phyloP scores from a whole-genome alignment of 768 basidiomycete species.

The Mycena crocata region DNA sequence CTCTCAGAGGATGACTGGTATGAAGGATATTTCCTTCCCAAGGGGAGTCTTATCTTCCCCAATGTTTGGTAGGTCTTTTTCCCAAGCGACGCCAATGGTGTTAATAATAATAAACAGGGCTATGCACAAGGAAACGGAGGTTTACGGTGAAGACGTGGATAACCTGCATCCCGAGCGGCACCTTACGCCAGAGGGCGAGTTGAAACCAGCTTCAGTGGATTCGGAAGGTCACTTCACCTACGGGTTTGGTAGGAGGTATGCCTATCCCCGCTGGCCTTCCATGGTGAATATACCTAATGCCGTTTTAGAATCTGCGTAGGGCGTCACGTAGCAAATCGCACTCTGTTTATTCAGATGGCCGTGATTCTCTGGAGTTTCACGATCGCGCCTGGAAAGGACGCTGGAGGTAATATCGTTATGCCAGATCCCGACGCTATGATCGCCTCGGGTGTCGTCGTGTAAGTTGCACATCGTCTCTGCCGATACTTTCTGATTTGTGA shows the following conservation, averaged over 20 bases:
- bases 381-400: background rate
- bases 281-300: background rate
- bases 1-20: slow-evolving; percentile 1
- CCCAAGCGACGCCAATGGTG: background rate
- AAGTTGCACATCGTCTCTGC: background rate
- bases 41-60: background rate
- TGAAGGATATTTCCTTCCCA: background rate
- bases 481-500: background rate
- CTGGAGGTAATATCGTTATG: background rate
- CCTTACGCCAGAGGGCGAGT: background rate
- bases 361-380: background rate
- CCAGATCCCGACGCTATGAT: background rate
- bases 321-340: slow-evolving; percentile 1
- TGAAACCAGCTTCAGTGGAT: background rate
- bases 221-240: background rate
- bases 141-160: background rate
- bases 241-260: background rate
- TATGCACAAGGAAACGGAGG: background rate
- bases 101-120: background rate
- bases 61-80: background rate
- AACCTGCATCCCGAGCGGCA: background rate
- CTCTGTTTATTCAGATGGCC: background rate
- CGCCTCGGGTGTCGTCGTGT: background rate
- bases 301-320: background rate
- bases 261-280: background rate